Evolutionary conservation across 2,329 filamentous ascomycete species (phyloP).

Genomic region (Fusarium nurragi): DNA sequence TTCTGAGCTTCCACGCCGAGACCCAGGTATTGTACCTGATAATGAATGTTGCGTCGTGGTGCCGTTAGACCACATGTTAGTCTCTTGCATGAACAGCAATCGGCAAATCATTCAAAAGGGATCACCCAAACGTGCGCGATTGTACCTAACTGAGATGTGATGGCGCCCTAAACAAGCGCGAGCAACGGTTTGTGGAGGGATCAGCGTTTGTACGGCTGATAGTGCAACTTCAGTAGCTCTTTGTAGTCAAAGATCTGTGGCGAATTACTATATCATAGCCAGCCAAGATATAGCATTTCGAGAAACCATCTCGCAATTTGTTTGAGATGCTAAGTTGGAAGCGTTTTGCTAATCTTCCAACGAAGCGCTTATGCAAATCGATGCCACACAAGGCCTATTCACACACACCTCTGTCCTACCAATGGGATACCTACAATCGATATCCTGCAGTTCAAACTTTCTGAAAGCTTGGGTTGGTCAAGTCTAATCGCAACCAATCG

Average conservation of each 20-base stretch:
- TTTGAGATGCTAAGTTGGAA: not conserved
- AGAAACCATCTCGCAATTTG: not conserved
- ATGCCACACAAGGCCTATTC: conserved; percentile 17
- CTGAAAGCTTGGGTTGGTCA: conserved; percentile 2
- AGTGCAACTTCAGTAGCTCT: not conserved
- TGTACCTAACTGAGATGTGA: conserved; percentile 39
- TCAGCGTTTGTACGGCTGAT: conserved; percentile 6
- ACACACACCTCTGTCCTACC: conserved; percentile 27
- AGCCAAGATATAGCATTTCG: not conserved
- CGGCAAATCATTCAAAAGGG: conserved; percentile 5
- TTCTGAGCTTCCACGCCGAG: not conserved
- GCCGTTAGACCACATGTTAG: conserved; percentile 25
- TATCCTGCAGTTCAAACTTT: conserved; percentile 17
- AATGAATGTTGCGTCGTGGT: conserved; percentile 22
- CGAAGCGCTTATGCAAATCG: conserved; percentile 5
- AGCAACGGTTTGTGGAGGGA: conserved; percentile 22
- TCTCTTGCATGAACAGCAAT: conserved; percentile 9
- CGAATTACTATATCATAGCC: not conserved
- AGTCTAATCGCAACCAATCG: conserved; percentile 23
- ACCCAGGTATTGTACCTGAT: conserved; percentile 14
- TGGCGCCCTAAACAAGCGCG: conserved; percentile 14
- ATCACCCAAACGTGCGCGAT: conserved; percentile 28
- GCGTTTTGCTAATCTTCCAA: not conserved
- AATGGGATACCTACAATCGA: conserved; percentile 19
- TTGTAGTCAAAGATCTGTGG: not conserved